Evolutionary conservation across 371 early-diverging fungal genomes (phyloP).

Genomic region (Actinomucor elegans): DNA sequence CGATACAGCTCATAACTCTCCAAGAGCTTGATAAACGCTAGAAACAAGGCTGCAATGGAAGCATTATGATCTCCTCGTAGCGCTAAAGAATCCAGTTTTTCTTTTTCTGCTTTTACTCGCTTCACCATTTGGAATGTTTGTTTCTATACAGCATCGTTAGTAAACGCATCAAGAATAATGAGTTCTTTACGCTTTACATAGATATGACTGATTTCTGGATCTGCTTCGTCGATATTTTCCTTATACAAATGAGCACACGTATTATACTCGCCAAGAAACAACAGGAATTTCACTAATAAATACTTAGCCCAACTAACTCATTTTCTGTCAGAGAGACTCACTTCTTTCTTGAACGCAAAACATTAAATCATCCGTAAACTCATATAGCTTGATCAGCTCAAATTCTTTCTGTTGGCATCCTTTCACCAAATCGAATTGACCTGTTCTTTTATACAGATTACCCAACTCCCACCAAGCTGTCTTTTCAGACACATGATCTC

Average conservation of each 20-base stretch:
- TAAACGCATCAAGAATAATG: too few species aligned
- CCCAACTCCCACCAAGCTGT: conserved; percentile 40
- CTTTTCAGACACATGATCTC: conserved; percentile 20
- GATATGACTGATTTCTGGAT: neutral
- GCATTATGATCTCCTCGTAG: neutral
- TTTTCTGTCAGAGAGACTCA: conserved; percentile 9
- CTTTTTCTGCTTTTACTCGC: neutral
- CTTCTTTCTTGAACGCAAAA: conserved; percentile 32
- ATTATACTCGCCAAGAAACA: conserved; percentile 5
- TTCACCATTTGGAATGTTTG: neutral
- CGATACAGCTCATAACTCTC: neutral
- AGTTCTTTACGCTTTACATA: too few species aligned
- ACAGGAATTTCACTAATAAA: conserved; percentile 1
- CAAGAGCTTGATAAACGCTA: neutral
- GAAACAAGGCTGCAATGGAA: neutral
- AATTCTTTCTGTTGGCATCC: conserved; percentile 32
- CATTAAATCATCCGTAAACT: conserved; percentile 21
- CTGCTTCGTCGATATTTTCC: neutral
- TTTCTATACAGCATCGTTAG: too few species aligned
- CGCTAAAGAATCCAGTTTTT: neutral
- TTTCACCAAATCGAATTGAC: conserved; percentile 12
- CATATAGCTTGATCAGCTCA: conserved; percentile 9
- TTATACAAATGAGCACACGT: neutral
- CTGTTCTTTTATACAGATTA: conserved; percentile 21
- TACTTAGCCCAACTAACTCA: too few species aligned